Evolutionary conservation across 1,284 basidiomycete genomes (phyloP).

Genomic region (Trichosporon sp.): DNA sequence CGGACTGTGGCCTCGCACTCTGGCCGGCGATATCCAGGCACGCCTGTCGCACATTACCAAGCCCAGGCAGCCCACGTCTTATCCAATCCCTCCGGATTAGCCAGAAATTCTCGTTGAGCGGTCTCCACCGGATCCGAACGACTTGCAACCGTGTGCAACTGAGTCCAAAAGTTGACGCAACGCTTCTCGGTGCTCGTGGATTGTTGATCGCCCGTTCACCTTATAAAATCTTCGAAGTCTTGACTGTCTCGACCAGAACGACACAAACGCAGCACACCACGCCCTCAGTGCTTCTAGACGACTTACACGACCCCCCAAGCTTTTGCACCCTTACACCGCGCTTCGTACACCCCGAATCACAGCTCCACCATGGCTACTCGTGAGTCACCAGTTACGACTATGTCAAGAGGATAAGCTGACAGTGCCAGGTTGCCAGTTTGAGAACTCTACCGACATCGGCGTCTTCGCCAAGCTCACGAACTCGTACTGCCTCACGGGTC

Average conservation of each 20-base stretch:
- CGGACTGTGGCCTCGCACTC: too few relatives aligned
- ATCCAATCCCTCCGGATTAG: background rate
- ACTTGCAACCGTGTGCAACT: slow-evolving; percentile 14
- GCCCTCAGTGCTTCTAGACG: background rate
- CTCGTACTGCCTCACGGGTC: slow-evolving; percentile 87
- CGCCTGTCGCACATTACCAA: background rate
- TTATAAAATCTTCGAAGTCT: background rate
- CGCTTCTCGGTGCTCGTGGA: background rate
- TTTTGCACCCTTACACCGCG: background rate
- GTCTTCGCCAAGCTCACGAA: slow-evolving; percentile 95
- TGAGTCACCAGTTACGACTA: slow-evolving; percentile 44
- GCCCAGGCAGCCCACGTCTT: background rate
- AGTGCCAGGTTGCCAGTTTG: slow-evolving; percentile 78
- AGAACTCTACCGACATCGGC: slow-evolving; percentile 95
- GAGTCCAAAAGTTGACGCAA: slow-evolving; percentile 23
- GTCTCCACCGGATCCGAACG: background rate
- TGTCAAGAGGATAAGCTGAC: slow-evolving; percentile 9
- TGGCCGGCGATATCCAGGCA: background rate
- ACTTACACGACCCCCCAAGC: background rate
- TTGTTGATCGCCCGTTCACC: background rate
- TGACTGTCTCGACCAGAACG: background rate
- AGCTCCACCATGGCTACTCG: slow-evolving; percentile 59
- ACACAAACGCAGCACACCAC: background rate
- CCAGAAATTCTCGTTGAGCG: background rate
- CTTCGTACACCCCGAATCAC: background rate